Base-by-base conservation (phyloP, 106 monocot species). In the Alisma plantagoaquatica region DNA sequence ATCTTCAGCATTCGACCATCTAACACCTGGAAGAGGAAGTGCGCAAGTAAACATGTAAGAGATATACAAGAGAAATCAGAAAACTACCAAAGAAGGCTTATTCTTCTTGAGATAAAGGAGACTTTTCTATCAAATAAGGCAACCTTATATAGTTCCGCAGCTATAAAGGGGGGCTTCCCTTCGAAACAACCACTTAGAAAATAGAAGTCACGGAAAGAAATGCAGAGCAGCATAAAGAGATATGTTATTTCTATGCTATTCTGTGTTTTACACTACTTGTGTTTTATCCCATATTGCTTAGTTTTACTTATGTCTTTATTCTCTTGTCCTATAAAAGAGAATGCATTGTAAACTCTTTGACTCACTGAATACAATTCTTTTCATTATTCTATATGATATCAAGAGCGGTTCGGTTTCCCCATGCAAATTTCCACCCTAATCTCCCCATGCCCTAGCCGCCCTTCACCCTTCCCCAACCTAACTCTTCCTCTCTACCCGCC, bases 1-100 rank as follows among this genome's bases (percentile, higher is more conserved):
- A 85, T 72, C 60, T 79, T 76, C 58, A 96, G 68, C 96, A 96
- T 96, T 19, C 63, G 72, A 14, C 89, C 93, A 0, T 83, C 93
- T 29, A 94, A 66, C 27, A 92, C 73, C 91, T 92, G 64, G 10
- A 1, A 50, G 10, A 28, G 14, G 14, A 31, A 29, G 18, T 15
- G 16, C 4, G 6, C 9, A 15, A 28, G 14, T 27, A 17, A 59
- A 21, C 18, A 43, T 33, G 10, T 25, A 31, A 55, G 3, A 33
- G 23, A 31, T 29, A 10, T 23, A 38, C 16, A 58, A 3, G 18
- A 12, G 21, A 20, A 58, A 3, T 20, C 21, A 22, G 41, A 41
- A 41, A 25, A 1, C 38, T 1, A 41, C 23, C 10, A 24, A 11
- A 58, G 23, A 24, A 23, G 31, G 17, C 29, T 17, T 18, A 29